Conservation (phyloP, 331 rosid species). For the Malus hybrid region DNA sequence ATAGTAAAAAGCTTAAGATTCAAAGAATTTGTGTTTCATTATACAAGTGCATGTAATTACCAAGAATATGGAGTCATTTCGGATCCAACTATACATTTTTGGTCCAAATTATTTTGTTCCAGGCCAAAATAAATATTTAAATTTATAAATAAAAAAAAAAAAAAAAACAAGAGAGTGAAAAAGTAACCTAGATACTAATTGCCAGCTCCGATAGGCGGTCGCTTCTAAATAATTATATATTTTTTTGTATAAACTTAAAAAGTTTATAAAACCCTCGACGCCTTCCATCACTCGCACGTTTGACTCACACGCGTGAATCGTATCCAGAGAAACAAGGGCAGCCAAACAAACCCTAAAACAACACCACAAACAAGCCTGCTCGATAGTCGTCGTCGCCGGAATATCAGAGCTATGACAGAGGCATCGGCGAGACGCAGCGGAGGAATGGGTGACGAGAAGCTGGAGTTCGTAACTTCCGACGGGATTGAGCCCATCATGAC, state of each 20-base stretch:
- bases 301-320: not conserved
- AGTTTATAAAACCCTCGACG: not conserved
- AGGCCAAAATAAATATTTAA: too few relatives aligned
- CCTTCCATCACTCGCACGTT: not conserved
- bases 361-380: not conserved
- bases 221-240: not conserved
- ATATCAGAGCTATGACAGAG: not conserved
- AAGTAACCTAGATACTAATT: too few relatives aligned
- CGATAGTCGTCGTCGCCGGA: not conserved
- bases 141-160: not conserved
- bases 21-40: too few relatives aligned
- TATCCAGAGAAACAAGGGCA: not conserved
- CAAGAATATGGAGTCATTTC: too few relatives aligned
- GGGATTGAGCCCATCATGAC: slow-evolving; percentile 69
- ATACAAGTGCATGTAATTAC: too few relatives aligned
- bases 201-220: not conserved
- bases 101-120: too few relatives aligned
- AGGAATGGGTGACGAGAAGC: slow-evolving; percentile 35
- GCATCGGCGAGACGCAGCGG: slow-evolving; percentile 34
- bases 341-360: not conserved
- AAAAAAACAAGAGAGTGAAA: too few relatives aligned
- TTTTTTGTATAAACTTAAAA: not conserved
- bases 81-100: too few relatives aligned
- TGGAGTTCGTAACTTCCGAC: slow-evolving; percentile 81
- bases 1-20: too few relatives aligned